Percentiles rank a stretch among this genome's conserved stretches.
Evolutionary conservation across 129 eudicot genomes (phyloP).

Genomic region (Sambucus nigra): DNA sequence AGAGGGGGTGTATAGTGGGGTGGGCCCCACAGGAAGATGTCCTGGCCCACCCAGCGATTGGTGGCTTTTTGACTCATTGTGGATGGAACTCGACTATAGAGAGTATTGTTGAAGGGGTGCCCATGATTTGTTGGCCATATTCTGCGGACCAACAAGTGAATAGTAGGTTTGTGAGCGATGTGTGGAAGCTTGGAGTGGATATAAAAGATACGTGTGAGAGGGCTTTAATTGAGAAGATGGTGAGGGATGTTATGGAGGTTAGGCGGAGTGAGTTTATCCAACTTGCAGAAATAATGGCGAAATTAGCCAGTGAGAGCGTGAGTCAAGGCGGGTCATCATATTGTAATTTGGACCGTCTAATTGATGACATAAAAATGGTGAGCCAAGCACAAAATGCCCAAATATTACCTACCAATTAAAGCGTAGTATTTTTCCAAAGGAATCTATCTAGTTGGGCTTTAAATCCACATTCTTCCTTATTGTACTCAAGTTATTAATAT

Average conservation of each 20-base stretch:
- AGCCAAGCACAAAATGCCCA: not conserved
- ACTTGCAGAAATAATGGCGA: conserved; percentile 12
- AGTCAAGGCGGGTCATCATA: conserved; percentile 9
- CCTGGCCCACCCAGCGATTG: conserved; percentile 27
- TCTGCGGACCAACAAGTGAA: conserved; percentile 27
- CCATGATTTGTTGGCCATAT: conserved; percentile 38
- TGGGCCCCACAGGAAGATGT: conserved; percentile 54
- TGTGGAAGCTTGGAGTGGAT: conserved; percentile 26
- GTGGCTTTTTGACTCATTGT: conserved; percentile 40
- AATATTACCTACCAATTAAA: too few species aligned
- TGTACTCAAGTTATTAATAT: too few species aligned
- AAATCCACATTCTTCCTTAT: too few species aligned
- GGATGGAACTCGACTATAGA: conserved; percentile 53
- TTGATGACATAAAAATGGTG: conserved; percentile 8
- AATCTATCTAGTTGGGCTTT: too few species aligned
- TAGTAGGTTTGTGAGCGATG: conserved; percentile 23
- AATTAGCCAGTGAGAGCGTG: conserved; percentile 10
- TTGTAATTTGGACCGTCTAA: conserved; percentile 1
- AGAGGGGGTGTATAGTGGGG: conserved; percentile 34
- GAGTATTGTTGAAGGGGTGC: conserved; percentile 30
- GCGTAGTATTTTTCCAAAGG: too few species aligned
- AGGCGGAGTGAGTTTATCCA: conserved; percentile 18
- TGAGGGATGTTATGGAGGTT: conserved; percentile 26
- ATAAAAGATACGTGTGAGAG: conserved; percentile 42
- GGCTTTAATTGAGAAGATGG: conserved; percentile 16